Percentiles rank a stretch among this genome's conserved stretches.
Evolutionary conservation across 1,139 yeast species (phyloP).

Genomic region (Debaryomyces subglobosus): DNA sequence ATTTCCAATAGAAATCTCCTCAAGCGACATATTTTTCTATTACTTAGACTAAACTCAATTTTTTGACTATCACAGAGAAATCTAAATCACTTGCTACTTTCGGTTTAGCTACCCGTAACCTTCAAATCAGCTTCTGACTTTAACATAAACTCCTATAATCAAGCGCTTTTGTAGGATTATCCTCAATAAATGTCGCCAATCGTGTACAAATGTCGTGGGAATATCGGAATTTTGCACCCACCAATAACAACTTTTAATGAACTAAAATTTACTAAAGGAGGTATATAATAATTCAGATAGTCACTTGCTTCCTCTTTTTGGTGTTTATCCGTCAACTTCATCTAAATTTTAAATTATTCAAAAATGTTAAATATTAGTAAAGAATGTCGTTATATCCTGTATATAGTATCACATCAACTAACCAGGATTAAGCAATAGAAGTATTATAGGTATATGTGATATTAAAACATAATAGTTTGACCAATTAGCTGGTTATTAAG

Average conservation of each 20-base stretch:
- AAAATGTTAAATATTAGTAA: neutral
- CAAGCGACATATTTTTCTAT: slow-evolving; percentile 20
- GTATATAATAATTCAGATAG: too few relatives aligned
- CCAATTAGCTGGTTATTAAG: neutral
- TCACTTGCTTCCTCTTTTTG: neutral
- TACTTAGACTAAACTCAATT: neutral
- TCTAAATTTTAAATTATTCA: neutral
- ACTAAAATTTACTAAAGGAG: neutral
- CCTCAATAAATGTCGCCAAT: slow-evolving; percentile 1
- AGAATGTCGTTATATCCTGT: neutral
- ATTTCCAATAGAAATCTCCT: slow-evolving; percentile 55
- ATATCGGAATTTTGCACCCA: neutral
- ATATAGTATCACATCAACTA: neutral
- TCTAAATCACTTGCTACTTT: neutral
- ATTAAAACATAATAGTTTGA: neutral
- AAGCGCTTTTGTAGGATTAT: too few relatives aligned
- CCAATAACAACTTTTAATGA: too few relatives aligned
- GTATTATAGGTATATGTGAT: neutral
- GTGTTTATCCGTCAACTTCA: neutral
- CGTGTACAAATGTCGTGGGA: neutral
- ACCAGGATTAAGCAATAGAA: neutral
- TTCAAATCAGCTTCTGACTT: neutral
- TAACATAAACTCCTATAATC: neutral
- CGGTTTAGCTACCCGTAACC: neutral
- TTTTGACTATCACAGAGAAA: neutral